Conservation (phyloP, 306 rosid genomes). For the Senna siamea region DNA sequence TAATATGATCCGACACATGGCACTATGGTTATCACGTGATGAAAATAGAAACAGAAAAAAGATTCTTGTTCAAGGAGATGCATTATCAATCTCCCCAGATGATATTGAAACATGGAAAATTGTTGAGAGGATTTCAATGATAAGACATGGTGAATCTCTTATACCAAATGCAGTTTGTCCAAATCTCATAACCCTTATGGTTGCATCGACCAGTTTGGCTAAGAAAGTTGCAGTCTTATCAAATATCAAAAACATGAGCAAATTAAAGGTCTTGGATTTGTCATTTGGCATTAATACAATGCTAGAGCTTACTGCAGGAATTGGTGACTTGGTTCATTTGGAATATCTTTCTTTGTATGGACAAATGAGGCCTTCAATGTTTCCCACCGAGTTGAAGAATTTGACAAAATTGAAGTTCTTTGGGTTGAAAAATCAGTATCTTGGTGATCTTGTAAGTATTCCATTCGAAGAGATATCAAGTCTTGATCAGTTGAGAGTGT, state of each 20-base stretch:
- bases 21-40: background rate
- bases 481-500: background rate
- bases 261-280: slow-evolving; percentile 31
- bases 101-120: background rate
- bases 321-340: slow-evolving; percentile 16
- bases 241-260: background rate
- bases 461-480: background rate
- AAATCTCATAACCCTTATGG: slow-evolving; percentile 14
- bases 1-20: too few species aligned
- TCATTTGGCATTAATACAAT: background rate
- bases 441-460: background rate
- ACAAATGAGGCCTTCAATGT: background rate
- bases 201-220: too few species aligned
- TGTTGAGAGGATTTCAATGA: slow-evolving; percentile 30
- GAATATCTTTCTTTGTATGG: background rate
- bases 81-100: background rate
- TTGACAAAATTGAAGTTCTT: slow-evolving; percentile 10
- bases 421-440: background rate
- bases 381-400: background rate
- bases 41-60: background rate
- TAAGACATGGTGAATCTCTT: background rate
- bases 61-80: background rate
- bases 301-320: background rate
- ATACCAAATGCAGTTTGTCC: background rate
- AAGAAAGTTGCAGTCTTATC: background rate